Evolutionary conservation across 495 filamentous ascomycete genomes (phyloP).

Genomic region (Pyrenula aspistea): DNA sequence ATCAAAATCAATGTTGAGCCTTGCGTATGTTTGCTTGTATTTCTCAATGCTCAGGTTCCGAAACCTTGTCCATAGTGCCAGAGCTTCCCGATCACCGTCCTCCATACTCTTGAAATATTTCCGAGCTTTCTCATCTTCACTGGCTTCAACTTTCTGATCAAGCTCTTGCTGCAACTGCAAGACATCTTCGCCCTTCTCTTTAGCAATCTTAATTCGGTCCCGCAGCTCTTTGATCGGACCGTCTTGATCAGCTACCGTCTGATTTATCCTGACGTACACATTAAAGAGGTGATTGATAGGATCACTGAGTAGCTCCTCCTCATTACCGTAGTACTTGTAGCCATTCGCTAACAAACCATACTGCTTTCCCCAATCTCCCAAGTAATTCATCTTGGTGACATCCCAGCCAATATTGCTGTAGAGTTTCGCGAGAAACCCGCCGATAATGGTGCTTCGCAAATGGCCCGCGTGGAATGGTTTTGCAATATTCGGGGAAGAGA

Average conservation of each 20-base stretch:
- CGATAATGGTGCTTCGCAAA: conserved; percentile 65
- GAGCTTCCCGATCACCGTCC: conserved; percentile 60
- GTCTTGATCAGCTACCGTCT: conserved; percentile 35
- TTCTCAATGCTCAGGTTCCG: conserved; percentile 78
- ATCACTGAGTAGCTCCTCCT: conserved; percentile 47
- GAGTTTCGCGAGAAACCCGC: conserved; percentile 57
- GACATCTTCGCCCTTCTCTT: conserved; percentile 36
- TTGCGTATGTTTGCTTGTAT: conserved; percentile 71
- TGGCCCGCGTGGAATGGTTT: conserved; percentile 66
- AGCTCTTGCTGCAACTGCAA: conserved; percentile 36
- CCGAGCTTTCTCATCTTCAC: conserved; percentile 52
- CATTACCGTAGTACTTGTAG: conserved; percentile 50
- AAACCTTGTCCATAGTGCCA: conserved; percentile 78
- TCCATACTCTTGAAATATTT: conserved; percentile 92
- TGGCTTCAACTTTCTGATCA: conserved; percentile 36
- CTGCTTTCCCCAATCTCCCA: conserved; percentile 70
- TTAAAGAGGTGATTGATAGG: conserved; percentile 59
- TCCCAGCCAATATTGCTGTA: conserved; percentile 62
- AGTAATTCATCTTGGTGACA: conserved; percentile 60
- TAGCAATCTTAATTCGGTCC: conserved; percentile 38
- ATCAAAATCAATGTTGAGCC: conserved; percentile 86
- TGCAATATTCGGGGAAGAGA: conserved; percentile 68
- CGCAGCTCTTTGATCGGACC: conserved; percentile 44
- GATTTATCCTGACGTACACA: conserved; percentile 57
- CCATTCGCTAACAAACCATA: conserved; percentile 60